Conservation (phyloP, 2,329 filamentous ascomycete genomes). For the Fusarium metavorans region DNA sequence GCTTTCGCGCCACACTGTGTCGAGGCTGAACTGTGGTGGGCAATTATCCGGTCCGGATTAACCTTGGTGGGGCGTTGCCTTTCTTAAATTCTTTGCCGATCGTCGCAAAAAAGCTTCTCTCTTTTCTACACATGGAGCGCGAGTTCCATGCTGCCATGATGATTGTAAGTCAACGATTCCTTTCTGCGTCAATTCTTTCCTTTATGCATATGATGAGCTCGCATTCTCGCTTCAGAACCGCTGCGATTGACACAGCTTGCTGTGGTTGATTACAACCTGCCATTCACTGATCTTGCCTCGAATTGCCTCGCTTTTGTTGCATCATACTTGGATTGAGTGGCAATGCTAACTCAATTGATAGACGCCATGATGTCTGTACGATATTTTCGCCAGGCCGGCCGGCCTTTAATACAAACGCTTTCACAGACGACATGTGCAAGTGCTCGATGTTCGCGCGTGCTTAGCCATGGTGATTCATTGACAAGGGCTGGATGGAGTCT, state of each 20-base stretch:
- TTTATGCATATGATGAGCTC: slow-evolving; percentile 54
- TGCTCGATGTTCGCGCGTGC: slow-evolving; percentile 22
- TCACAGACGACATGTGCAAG: slow-evolving; percentile 19
- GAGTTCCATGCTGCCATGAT: slow-evolving; percentile 51
- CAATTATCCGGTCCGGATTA: slow-evolving; percentile 27
- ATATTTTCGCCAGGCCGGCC: slow-evolving; percentile 52
- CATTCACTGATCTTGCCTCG: slow-evolving; percentile 50
- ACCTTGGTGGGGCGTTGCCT: slow-evolving; percentile 23
- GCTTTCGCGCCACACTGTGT: slow-evolving; percentile 20
- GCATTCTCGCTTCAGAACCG: slow-evolving; percentile 62
- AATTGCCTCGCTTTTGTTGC: slow-evolving; percentile 21
- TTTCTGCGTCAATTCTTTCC: neutral
- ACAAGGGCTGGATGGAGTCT: slow-evolving; percentile 21
- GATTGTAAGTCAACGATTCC: slow-evolving; percentile 51
- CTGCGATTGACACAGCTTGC: slow-evolving; percentile 62
- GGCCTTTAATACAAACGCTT: slow-evolving; percentile 41
- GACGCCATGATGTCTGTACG: slow-evolving; percentile 53
- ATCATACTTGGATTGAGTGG: slow-evolving; percentile 7
- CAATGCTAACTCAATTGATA: slow-evolving; percentile 41
- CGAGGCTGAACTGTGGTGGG: slow-evolving; percentile 31
- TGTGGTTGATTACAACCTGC: slow-evolving; percentile 59
- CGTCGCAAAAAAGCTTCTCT: slow-evolving; percentile 8
- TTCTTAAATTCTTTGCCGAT: slow-evolving; percentile 39
- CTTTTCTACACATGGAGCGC: slow-evolving; percentile 44
- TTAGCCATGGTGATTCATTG: slow-evolving; percentile 20